Conservation (phyloP, 2,329 filamentous ascomycete genomes). For the Sphaerostilbella broomeana region DNA sequence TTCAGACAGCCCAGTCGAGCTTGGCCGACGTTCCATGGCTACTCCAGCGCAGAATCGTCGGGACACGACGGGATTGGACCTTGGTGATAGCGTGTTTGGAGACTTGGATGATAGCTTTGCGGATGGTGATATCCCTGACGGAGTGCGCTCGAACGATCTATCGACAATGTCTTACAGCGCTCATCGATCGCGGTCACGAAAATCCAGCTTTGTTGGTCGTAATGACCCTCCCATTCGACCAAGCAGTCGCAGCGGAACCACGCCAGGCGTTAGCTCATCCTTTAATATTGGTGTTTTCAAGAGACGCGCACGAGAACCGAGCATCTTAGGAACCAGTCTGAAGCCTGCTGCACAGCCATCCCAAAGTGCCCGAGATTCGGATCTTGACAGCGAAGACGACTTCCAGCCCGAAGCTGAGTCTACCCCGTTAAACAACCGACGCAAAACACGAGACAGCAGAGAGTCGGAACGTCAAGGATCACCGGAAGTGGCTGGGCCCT, state of each 20-base stretch:
- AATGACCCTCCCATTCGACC: conserved; percentile 47
- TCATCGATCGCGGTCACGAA: conserved; percentile 40
- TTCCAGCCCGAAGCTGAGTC: conserved; percentile 62
- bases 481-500: conserved; percentile 20
- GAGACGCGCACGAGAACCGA: conserved; percentile 52
- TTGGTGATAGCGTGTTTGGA: conserved; percentile 43
- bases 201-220: conserved; percentile 45
- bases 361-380: conserved; percentile 25
- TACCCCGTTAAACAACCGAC: conserved; percentile 50
- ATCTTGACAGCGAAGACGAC: conserved; percentile 37
- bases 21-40: conserved; percentile 30
- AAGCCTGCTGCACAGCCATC: conserved; percentile 32
- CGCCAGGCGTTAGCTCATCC: conserved; percentile 41
- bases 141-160: conserved; percentile 34
- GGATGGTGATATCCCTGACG: conserved; percentile 30
- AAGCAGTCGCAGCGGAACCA: conserved; percentile 43
- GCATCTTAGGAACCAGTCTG: conserved; percentile 50
- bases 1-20: conserved; percentile 30
- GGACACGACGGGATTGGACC: conserved; percentile 43
- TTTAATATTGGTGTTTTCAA: conserved; percentile 54
- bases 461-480: conserved; percentile 19
- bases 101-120: conserved; percentile 38
- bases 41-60: conserved; percentile 28
- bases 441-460: conserved; percentile 30
- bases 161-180: conserved; percentile 42